Evolutionary conservation across 164 flowering plant genomes (phyloP), one percentile per base, ranked within the genome.

Genomic region (Kalanchoe fedtschenkoi): DNA sequence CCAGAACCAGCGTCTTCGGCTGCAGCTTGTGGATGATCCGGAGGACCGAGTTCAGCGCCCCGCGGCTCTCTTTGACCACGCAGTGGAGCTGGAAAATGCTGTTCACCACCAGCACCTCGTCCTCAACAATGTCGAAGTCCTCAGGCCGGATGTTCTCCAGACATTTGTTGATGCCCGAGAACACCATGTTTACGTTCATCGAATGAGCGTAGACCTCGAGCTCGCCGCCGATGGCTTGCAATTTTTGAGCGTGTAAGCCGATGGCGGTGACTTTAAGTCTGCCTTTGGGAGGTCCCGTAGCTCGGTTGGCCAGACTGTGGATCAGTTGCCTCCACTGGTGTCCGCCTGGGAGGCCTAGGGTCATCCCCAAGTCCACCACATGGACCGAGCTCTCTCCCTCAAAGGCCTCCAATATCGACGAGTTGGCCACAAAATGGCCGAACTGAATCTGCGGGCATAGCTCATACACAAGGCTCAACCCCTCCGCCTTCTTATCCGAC

Each of bases 351-450:
- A 83, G 61, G 29, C 84, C 84, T 34, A 78, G 69, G 62, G 81
- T 69, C 84, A 83, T 83, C 1, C 87, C 87, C 71, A 83, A 47
- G 70, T 83, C 87, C 47, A 83, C 79, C 26, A 83, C 81, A 70
- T 83, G 87, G 62, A 80, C 79, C 34, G 66, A 72, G 77, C 62
- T 78, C 75, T 83, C 84, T 70, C 84, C 84, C 87, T 80, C 87
- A 77, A 83, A 77, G 81, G 79, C 83, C 77, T 83, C 87, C 78
- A 79, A 64, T 65, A 83, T 78, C 17, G 74, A 68, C 2, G 70
- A 13, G 35, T 78, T 83, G 58, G 83, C 87, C 68, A 80, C 81
- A 67, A 80, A 80, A 58, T 80, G 87, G 54, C 87, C 84, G 34
- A 80, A 83, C 47, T 75, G 78, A 38, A 83, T 80, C 42, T 80